Base-by-base conservation (phyloP, 352 stramenopile species). In the Globisporangium cylindrosporum region DNA sequence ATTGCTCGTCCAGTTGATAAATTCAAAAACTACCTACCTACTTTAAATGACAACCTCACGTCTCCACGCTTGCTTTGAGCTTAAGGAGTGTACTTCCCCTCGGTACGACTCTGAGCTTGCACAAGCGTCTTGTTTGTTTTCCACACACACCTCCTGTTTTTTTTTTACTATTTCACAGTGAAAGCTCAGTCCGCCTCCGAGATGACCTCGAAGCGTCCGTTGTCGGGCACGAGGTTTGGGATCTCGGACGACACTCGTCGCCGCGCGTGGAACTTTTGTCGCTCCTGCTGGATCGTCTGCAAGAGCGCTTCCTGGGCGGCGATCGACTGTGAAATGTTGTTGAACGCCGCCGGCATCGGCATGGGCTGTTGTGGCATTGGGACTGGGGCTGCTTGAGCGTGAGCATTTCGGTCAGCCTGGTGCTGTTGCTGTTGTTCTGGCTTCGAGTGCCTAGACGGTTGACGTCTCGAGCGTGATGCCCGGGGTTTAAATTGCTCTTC, bases 221-320 rank as follows among this genome's bases (percentile, higher is more conserved):
- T 34, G 34, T 38, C 36, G 36, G 29, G 12, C 4, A 32, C 36
- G 18, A 51, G 22, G 22, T 63, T 36, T n/a, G 58, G 22, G 58
- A 53, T 18, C 15, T 54, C 58, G 12, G 58, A 63, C 22, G 58
- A 32, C 1, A 27, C 54, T 43, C 18, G 54, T 59, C 15, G 54
- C 18, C 54, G 54, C 9, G 60, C 25, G 60, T 66, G 46, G 3
- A 66, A 46, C 60, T 48, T 66, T 9, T 43, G n/a, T 7, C 46
- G 60, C 60, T 58, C 60, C 25, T 66, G 60, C 46, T 48, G 43
- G 20, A 66, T 66, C 25, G 41, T 49, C 60, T 46, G 25, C 27
- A 66, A 20, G 9, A 66, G 60, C 60, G 27, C 60, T 32, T 66
- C 60, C 60, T 66, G 60, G 25, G 60, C 60, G 1, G 60, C 60